A percentile compares a stretch with the other conserved stretches of the same genome.
Conservation (phyloP, 139 green algal species). For the Picochlorum sp. region DNA sequence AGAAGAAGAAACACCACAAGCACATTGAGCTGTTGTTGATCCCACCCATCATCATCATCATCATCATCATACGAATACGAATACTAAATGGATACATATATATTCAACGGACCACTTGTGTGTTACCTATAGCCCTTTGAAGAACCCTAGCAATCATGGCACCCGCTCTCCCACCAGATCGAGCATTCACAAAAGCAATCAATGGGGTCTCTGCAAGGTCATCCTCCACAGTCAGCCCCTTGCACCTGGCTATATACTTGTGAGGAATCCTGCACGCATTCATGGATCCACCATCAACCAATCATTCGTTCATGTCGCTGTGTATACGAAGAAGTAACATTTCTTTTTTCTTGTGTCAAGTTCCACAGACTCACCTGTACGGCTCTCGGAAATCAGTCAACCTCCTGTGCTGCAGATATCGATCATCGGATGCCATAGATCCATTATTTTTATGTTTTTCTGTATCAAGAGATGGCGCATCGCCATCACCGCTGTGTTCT, state of each 20-base stretch:
- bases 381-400: slow-evolving; percentile 51
- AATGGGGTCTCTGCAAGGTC: slow-evolving; percentile 47
- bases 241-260: slow-evolving; percentile 28
- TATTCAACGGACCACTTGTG: slow-evolving; percentile 35
- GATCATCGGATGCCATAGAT: slow-evolving; percentile 11
- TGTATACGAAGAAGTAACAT: no score
- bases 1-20: neutral
- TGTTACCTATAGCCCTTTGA: slow-evolving; percentile 45
- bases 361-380: slow-evolving; percentile 36
- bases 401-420: slow-evolving; percentile 41
- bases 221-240: slow-evolving; percentile 15
- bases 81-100: neutral
- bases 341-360: no score
- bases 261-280: slow-evolving; percentile 31
- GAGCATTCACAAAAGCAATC: slow-evolving; percentile 80
- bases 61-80: neutral
- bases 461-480: no score
- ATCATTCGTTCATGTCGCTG: no score
- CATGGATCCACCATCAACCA: no score
- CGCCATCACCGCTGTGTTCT: no score
- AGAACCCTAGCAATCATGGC: slow-evolving; percentile 52
- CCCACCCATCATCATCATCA: no score
- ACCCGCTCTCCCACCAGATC: slow-evolving; percentile 59
- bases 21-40: no score
- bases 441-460: no score